phyloP scores from a whole-genome alignment of 768 basidiomycete genomes.

The Lentinula edodes region DNA sequence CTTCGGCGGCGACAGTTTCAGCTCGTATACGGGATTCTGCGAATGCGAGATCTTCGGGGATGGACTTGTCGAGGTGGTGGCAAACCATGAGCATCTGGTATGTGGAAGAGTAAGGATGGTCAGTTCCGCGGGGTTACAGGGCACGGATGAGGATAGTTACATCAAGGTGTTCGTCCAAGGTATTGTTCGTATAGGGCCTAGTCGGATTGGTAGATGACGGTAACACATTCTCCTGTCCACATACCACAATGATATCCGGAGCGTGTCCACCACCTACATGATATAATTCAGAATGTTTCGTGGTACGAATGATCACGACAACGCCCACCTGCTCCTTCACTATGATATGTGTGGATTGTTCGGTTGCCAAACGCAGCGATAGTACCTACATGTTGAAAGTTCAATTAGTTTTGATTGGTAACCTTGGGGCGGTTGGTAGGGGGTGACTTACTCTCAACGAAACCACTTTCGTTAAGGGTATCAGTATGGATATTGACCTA shows the following conservation, averaged over 20 bases:
- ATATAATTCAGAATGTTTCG: background rate
- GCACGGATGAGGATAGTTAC: constrained; percentile 37
- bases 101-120: background rate
- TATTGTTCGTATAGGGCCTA: constrained; percentile 85
- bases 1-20: constrained; percentile 97
- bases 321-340: constrained; percentile 79
- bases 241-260: constrained; percentile 98
- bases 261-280: constrained; percentile 84
- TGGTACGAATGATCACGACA: background rate
- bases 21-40: constrained; percentile 96
- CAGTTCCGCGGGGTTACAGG: background rate
- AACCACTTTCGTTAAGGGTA: constrained; percentile 95
- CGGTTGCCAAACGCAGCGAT: constrained; percentile 85
- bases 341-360: constrained; percentile 97
- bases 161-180: constrained; percentile 94
- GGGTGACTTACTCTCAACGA: constrained; percentile 73
- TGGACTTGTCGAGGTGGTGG: constrained; percentile 89
- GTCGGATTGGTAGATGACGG: constrained; percentile 98
- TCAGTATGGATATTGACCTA: constrained; percentile 95
- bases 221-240: constrained; percentile 81
- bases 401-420: background rate
- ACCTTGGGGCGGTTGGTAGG: background rate
- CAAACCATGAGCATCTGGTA: constrained; percentile 98
- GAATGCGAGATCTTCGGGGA: constrained; percentile 91
- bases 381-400: constrained; percentile 46